A percentile compares a stretch with the other conserved stretches of the same genome.
Evolutionary conservation across 116 monocot species (phyloP).

Genomic region (Phalaenopsis hybrid): DNA sequence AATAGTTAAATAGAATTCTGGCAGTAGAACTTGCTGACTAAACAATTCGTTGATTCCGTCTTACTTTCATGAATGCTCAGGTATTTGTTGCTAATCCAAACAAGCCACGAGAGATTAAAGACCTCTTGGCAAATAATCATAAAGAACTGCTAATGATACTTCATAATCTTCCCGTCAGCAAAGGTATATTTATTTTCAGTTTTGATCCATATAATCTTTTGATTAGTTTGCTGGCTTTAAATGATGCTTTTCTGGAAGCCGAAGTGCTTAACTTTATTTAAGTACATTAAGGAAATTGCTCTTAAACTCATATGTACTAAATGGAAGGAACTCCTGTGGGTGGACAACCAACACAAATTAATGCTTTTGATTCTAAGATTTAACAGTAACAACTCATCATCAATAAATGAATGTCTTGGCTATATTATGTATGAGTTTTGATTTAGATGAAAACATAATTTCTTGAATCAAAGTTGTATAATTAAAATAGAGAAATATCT

Average conservation of each 20-base stretch:
- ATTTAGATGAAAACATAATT: too few species aligned
- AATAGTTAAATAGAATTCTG: not conserved
- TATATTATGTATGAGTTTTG: too few species aligned
- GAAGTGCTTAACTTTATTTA: not conserved
- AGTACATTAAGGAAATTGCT: not conserved
- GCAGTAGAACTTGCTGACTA: not conserved
- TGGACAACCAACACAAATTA: not conserved
- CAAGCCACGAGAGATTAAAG: constrained; percentile 62
- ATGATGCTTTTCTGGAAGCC: not conserved
- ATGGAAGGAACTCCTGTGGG: not conserved
- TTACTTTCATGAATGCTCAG: constrained; percentile 23
- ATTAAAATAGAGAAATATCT: too few species aligned
- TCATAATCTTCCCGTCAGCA: constrained; percentile 65
- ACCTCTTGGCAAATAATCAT: constrained; percentile 51
- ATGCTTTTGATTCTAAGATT: not conserved
- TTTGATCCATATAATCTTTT: not conserved
- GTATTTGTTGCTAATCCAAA: constrained; percentile 98
- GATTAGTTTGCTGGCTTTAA: not conserved
- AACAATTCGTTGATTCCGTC: not conserved
- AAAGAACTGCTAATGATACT: constrained; percentile 57
- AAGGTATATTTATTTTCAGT: constrained; percentile 36
- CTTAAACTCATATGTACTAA: not conserved
- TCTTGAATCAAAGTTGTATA: too few species aligned
- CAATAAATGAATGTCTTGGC: too few species aligned
- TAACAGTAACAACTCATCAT: not conserved